Conservation (phyloP, 768 basidiomycete species). For the Calocybe gangraenosa region DNA sequence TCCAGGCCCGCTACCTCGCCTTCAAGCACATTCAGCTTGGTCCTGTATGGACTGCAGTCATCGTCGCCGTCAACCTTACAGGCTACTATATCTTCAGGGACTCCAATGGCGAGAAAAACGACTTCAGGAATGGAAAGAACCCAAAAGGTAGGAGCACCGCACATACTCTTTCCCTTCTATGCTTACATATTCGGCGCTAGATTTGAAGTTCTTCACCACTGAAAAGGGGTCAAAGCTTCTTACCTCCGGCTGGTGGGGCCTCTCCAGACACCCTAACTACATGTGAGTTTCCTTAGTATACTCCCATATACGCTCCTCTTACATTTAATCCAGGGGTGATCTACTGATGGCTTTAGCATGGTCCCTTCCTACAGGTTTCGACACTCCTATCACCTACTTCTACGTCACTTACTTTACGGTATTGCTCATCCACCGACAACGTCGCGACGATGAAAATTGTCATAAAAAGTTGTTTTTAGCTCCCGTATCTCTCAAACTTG, state of each 20-base stretch:
- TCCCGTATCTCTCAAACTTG: not conserved
- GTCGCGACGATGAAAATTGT: conserved; percentile 89
- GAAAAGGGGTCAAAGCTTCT: conserved; percentile 85
- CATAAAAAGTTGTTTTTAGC: conserved; percentile 64
- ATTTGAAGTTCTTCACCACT: conserved; percentile 36
- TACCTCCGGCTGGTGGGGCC: conserved; percentile 97
- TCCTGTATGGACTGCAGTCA: conserved; percentile 44
- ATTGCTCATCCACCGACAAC: conserved; percentile 86
- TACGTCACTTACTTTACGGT: conserved; percentile 87
- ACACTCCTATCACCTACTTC: conserved; percentile 94
- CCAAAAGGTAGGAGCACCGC: conserved; percentile 68
- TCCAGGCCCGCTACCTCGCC: conserved; percentile 95
- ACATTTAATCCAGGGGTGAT: conserved; percentile 9
- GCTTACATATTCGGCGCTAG: conserved; percentile 2
- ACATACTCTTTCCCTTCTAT: not conserved
- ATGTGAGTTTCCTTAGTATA: conserved; percentile 39
- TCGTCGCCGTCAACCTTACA: conserved; percentile 59
- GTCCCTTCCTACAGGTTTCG: conserved; percentile 90
- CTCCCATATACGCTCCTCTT: not conserved
- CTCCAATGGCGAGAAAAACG: conserved; percentile 92
- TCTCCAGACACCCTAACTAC: conserved; percentile 91
- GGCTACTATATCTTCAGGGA: conserved; percentile 92
- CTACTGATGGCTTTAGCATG: conserved; percentile 88
- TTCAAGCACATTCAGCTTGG: conserved; percentile 83
- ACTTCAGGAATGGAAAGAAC: conserved; percentile 90